Conservation (phyloP, 768 basidiomycete species). For the Leucocoprinus leucothites region DNA sequence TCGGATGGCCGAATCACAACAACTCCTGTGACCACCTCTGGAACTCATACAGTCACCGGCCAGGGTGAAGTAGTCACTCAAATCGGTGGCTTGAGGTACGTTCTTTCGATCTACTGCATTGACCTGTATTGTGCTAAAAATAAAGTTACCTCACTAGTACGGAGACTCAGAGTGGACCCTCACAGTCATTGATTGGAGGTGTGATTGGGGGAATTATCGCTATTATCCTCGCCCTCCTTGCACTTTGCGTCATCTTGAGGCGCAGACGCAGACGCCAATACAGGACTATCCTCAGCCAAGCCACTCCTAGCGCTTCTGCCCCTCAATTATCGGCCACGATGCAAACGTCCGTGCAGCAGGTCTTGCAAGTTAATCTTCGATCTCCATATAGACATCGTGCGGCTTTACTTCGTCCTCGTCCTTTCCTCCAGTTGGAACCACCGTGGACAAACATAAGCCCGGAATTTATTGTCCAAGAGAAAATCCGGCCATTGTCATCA, state of each 20-base stretch:
- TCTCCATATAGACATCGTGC: neutral
- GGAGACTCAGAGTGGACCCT: neutral
- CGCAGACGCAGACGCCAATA: neutral
- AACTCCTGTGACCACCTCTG: neutral
- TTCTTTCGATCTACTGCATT: too few species aligned
- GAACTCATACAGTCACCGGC: neutral
- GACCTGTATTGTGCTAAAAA: too few species aligned
- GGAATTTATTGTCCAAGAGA: neutral
- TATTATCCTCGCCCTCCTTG: slow-evolving; percentile 2
- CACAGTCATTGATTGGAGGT: slow-evolving; percentile 4
- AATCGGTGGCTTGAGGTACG: neutral
- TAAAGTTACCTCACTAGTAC: too few species aligned
- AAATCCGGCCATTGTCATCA: neutral
- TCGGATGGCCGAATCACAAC: neutral
- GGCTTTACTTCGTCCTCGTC: neutral
- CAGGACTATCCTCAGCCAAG: neutral
- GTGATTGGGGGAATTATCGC: slow-evolving; percentile 1
- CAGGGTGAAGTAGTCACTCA: neutral
- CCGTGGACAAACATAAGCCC: neutral
- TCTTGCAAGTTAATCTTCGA: neutral
- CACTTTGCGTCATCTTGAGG: slow-evolving; percentile 7
- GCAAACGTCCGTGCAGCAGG: too few species aligned
- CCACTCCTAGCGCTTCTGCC: too few species aligned
- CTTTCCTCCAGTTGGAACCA: neutral
- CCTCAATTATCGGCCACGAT: too few species aligned